A percentile compares a stretch with the other conserved stretches of the same genome.
phyloP scores from a whole-genome alignment of 2,329 filamentous ascomycete species.

The Apiospora marii region DNA sequence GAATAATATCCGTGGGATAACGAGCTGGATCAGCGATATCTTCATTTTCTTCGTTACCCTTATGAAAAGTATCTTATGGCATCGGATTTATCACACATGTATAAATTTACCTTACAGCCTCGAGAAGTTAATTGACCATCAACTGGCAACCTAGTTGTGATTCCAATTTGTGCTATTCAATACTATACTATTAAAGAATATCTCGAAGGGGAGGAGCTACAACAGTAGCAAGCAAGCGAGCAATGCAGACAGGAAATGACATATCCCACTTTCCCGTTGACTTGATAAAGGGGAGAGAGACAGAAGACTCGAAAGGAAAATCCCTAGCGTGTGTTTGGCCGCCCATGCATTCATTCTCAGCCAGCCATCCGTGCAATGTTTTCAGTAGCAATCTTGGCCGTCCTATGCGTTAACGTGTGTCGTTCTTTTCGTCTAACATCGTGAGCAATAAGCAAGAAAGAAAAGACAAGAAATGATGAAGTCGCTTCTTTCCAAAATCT shows the following conservation, averaged over 20 bases:
- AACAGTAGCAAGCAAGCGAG: neutral
- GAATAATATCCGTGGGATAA: neutral
- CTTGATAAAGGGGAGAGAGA: neutral
- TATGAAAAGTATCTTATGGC: neutral
- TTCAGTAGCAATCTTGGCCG: constrained; percentile 10
- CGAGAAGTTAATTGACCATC: neutral
- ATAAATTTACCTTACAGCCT: neutral
- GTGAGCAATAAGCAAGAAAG: neutral
- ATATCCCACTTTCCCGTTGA: neutral
- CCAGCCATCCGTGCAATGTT: neutral
- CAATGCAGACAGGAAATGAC: neutral
- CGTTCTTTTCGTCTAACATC: constrained; percentile 7
- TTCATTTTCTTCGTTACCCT: neutral
- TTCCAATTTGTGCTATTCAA: neutral
- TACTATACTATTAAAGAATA: constrained; percentile 6
- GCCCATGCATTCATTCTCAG: constrained; percentile 15
- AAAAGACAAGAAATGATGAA: neutral
- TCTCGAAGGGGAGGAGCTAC: neutral
- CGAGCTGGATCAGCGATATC: neutral
- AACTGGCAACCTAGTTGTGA: neutral
- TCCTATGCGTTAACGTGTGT: constrained; percentile 20
- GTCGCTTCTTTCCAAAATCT: constrained; percentile 17
- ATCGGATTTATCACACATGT: too few relatives aligned
- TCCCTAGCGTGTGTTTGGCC: neutral
- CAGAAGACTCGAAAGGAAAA: neutral